phyloP scores from a whole-genome alignment of 306 rosid genomes.

The Cucurbita ficifolia region DNA sequence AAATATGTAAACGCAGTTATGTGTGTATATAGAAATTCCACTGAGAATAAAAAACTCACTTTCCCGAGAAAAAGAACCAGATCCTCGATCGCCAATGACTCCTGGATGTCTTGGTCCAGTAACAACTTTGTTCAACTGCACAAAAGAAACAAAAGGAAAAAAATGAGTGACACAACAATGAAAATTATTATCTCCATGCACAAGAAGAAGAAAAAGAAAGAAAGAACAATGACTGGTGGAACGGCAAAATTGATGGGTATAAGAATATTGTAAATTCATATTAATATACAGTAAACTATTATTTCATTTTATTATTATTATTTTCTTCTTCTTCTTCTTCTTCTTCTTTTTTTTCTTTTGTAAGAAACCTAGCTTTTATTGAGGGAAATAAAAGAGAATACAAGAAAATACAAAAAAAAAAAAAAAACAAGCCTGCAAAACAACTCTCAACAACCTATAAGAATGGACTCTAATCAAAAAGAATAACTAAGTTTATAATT shows the following conservation, averaged over 20 bases:
- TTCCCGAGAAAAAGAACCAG: conserved; percentile 68
- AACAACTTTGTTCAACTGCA: conserved; percentile 78
- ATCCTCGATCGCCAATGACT: conserved; percentile 91
- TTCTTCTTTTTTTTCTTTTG: background rate
- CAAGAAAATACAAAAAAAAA: background rate
- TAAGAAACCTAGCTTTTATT: background rate
- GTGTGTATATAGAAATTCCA: background rate
- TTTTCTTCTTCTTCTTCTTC: no score
- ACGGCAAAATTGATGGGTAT: background rate
- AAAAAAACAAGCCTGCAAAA: no score
- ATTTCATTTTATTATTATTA: no score
- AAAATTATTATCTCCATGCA: background rate
- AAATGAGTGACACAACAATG: background rate
- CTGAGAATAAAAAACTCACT: conserved; percentile 37
- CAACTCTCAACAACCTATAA: no score
- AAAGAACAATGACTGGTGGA: background rate
- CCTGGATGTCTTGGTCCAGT: conserved; percentile 90
- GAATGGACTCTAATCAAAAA: no score
- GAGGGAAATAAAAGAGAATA: background rate
- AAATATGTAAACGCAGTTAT: background rate
- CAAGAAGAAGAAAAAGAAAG: background rate
- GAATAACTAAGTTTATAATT: no score
- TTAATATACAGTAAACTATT: background rate
- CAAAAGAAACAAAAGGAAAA: background rate
- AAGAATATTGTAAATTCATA: background rate